Base-by-base conservation (phyloP, 164 flowering plant genomes). In the Berberis thunbergii region DNA sequence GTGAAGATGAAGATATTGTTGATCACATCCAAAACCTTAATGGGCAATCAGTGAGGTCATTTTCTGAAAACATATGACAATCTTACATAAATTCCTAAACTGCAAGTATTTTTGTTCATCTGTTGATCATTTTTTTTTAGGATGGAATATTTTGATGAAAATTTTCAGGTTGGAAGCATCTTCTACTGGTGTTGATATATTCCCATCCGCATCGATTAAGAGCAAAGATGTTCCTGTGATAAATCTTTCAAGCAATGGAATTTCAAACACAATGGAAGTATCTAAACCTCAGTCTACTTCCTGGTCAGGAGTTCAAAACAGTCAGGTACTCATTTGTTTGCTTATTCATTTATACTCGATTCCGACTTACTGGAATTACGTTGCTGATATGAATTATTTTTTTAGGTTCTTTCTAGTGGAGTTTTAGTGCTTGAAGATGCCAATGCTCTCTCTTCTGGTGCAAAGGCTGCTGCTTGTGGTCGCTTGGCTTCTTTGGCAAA, bases 401-500 rank as follows among this genome's bases (percentile, higher is more conserved):
- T 3, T 52, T 69, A 91, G 97, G 79, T 67, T 67, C 62, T 52
- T 67, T 57, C 81, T 60, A 49, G 68, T 55, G 73, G 70, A 57
- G 71, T 88, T 69, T n/a, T 86, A 65, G 71, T 59, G 59, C 96
- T 89, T 66, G 71, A 78, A 45, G 84, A 89, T 75, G 96, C 91
- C 39, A 76, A 76, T 60, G 50, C 74, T 48, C 72, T 69, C 62
- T 84, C 78, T 61, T 86, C 87, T 56, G 98, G 98, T 39, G 87
- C 98, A 60, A 93, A 93, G 81, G 91, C 98, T 68, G 84, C 91
- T 49, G 85, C 98, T 57, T 89, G 98, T 71, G 84, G 89, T 54
- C 86, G 67, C 44, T 75, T 93, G 53, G 91, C 85, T 66, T 80
- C 96, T 71, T 71, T 93, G 67, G 83, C 96, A 1, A 80, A 73